These are phyloP conservation scores for Punica granatum DNA, from an alignment of 345 rosid species.

Conservation along the genomic window DNA sequence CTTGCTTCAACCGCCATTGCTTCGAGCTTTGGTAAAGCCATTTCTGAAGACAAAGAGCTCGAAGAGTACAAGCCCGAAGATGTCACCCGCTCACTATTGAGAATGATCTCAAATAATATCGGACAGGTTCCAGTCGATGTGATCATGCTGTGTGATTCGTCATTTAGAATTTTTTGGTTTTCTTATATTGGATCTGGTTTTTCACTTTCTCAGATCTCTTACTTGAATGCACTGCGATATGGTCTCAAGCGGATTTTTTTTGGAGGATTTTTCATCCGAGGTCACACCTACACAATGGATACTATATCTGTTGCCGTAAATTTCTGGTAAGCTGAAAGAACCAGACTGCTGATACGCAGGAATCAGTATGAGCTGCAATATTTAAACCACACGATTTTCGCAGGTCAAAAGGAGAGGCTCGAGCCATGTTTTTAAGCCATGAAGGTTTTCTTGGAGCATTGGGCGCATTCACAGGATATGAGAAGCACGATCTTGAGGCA, in stretches of 20 bases:
- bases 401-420: conserved; percentile 89
- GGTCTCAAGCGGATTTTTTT: conserved; percentile 75
- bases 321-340: conserved; percentile 42
- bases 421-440: conserved; percentile 75
- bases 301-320: conserved; percentile 72
- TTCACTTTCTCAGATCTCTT: conserved; percentile 42
- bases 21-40: conserved; percentile 85
- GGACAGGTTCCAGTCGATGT: conserved; percentile 52
- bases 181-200: not conserved
- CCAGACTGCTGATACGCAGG: not conserved
- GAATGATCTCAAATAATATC: conserved; percentile 82
- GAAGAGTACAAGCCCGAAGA: conserved; percentile 76
- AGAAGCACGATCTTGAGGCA: conserved; percentile 22
- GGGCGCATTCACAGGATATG: conserved; percentile 64
- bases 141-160: not conserved
- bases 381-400: not conserved
- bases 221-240: conserved; percentile 78
- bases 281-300: conserved; percentile 74
- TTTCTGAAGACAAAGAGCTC: conserved; percentile 57
- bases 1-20: conserved; percentile 68
- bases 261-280: conserved; percentile 73
- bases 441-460: conserved; percentile 89
- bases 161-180: not conserved
- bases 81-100: conserved; percentile 57
- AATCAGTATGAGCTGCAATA: not conserved